Percentiles rank a stretch among this genome's conserved stretches.
Evolutionary conservation across 441 rosid genomes (phyloP).

Genomic region (Erysimum pusillum): DNA sequence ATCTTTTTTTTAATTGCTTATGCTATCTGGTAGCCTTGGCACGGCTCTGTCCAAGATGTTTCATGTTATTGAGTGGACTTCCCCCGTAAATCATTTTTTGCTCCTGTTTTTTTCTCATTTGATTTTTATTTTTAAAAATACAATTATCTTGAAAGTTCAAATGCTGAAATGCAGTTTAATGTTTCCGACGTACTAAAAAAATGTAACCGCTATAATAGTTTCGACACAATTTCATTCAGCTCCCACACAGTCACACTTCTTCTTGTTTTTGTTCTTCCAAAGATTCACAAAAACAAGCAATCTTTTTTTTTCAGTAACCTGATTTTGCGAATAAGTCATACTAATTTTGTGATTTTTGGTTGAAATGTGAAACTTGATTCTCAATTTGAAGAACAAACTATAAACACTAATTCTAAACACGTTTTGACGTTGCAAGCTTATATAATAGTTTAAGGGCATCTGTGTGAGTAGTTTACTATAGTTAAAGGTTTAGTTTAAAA

Average conservation of each 20-base stretch:
- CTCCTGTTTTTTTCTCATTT: neutral
- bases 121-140: neutral
- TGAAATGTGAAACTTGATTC: neutral
- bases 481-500: neutral
- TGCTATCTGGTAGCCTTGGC: too few relatives aligned
- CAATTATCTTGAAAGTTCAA: neutral
- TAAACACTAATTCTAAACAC: too few relatives aligned
- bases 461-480: neutral
- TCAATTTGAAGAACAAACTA: neutral
- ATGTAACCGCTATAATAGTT: neutral
- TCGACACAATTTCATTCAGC: neutral
- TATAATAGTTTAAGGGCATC: neutral
- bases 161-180: constrained; percentile 1
- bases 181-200: neutral
- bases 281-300: neutral
- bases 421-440: neutral
- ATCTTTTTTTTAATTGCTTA: too few relatives aligned
- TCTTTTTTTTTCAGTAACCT: neutral
- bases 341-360: neutral
- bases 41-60: too few relatives aligned
- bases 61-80: constrained; percentile 35
- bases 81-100: neutral
- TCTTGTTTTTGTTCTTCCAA: neutral
- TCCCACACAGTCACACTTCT: neutral
- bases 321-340: neutral